Base-by-base conservation (phyloP, 495 filamentous ascomycete species). In the Rhypophila decipiens region DNA sequence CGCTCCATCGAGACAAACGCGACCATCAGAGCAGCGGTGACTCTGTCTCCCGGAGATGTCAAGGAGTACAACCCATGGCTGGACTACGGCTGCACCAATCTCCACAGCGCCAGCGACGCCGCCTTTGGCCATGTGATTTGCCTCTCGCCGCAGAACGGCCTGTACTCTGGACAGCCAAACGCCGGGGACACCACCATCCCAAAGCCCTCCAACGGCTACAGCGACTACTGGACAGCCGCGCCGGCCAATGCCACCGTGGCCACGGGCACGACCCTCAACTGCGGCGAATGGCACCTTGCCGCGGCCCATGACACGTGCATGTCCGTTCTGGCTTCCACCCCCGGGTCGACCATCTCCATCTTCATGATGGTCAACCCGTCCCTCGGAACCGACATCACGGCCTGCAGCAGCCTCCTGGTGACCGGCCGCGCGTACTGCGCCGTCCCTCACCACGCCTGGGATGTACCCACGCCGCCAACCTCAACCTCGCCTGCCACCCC, bases 251-350 rank as follows among this genome's bases (percentile, higher is more conserved):
- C 37, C 15, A 12, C 43, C 3, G 43, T 46, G n/a, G 43, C 43
- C 29, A 4, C 3, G 29, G 19, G 39, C 5, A 41, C 40, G 31
- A 44, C 40, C 39, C 41, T 35, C 10, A 23, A 22, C 47, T 49
- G 47, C 29, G 39, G 47, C n/a, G 19, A 22, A 12, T 49, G 47
- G 47, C 31, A 49, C 13, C 39, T 49, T 8, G 39, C 17, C 24
- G 24, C 11, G 12, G 9, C 17, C 11, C 13, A 17, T 39, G 47
- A 39, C 50, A 83, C 82, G 79, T 82, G 77, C 71, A 73, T 73
- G 58, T 79, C 82, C 34, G 68, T 80, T 34, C 68, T 69, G 64
- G 65, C 79, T 39, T 73, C 80, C 65, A 72, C 79, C 40, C 70
- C 71, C 69, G 79, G 78, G 35, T 66, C 74, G 47, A 66, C 74